Percentiles rank a stretch among this genome's conserved stretches.
Conservation (phyloP, 1,284 basidiomycete species). For the Ganoderma multipileum region DNA sequence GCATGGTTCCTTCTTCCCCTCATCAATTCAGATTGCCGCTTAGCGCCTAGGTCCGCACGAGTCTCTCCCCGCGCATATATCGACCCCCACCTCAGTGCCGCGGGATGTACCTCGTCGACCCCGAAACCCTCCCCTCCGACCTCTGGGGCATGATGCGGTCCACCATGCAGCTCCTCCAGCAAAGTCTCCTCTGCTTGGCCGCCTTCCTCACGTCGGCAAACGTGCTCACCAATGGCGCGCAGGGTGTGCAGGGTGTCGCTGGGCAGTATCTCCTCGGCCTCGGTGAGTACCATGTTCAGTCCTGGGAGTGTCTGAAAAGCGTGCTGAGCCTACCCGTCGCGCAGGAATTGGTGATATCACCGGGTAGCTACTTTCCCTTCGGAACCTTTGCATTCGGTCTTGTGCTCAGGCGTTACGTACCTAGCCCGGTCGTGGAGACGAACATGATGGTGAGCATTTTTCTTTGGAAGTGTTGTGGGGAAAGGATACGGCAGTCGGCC, state of each 20-base stretch:
- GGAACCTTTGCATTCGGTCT: background rate
- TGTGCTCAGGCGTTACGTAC: conserved; percentile 6
- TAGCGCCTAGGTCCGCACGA: background rate
- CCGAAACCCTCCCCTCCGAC: conserved; percentile 32
- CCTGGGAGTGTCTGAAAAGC: background rate
- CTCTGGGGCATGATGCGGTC: conserved; percentile 34
- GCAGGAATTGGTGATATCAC: conserved; percentile 81
- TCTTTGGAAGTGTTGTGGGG: background rate
- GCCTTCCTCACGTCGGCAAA: conserved; percentile 35
- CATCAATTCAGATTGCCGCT: conserved; percentile 2
- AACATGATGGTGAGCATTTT: conserved; percentile 70
- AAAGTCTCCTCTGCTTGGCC: conserved; percentile 35
- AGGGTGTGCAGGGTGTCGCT: conserved; percentile 25
- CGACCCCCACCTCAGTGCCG: background rate
- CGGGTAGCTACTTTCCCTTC: conserved; percentile 51
- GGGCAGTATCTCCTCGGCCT: conserved; percentile 64
- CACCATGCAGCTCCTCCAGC: conserved; percentile 33
- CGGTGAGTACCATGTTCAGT: conserved; percentile 45
- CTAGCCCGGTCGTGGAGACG: conserved; percentile 77
- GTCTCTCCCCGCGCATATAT: conserved; percentile 18
- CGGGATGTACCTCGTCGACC: conserved; percentile 37
- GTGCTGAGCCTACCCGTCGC: background rate
- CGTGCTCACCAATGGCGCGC: conserved; percentile 24
- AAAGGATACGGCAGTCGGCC: background rate
- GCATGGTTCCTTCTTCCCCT: conserved; percentile 17